Percentiles rank a stretch among this genome's conserved stretches.
Evolutionary conservation across 1,284 basidiomycete genomes (phyloP).

Genomic region (Trametes pubescens): DNA sequence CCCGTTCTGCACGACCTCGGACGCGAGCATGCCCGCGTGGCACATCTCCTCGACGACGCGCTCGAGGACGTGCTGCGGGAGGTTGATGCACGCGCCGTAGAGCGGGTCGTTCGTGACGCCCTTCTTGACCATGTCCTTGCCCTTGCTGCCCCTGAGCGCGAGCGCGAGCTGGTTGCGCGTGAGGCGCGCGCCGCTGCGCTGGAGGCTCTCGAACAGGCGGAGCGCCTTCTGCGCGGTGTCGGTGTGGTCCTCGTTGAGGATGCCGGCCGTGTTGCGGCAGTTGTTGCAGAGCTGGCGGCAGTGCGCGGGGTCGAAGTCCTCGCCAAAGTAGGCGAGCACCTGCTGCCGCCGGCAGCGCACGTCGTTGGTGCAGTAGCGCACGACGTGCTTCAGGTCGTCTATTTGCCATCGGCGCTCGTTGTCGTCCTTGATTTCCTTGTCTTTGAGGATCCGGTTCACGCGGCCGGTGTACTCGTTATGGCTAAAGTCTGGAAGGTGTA

Average conservation of each 20-base stretch:
- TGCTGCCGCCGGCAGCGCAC: conserved; percentile 89
- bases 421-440: conserved; percentile 45
- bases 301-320: conserved; percentile 51
- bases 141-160: conserved; percentile 70
- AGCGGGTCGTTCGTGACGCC: conserved; percentile 56
- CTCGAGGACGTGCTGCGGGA: conserved; percentile 62
- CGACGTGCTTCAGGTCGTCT: conserved; percentile 62
- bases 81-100: conserved; percentile 62
- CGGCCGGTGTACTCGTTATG: conserved; percentile 60
- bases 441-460: conserved; percentile 60
- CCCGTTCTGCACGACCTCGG: conserved; percentile 41
- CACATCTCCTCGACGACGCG: conserved; percentile 61
- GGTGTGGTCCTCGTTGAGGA: conserved; percentile 50
- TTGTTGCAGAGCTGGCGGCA: conserved; percentile 82
- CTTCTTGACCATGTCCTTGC: conserved; percentile 55
- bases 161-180: conserved; percentile 60
- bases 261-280: conserved; percentile 59
- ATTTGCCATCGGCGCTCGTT: conserved; percentile 64
- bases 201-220: conserved; percentile 47
- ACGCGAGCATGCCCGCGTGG: conserved; percentile 54
- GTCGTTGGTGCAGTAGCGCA: conserved; percentile 82
- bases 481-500: conserved; percentile 55
- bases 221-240: conserved; percentile 63
- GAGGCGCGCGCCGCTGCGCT: conserved; percentile 29
- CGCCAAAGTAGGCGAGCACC: conserved; percentile 75